phyloP scores from a whole-genome alignment of 1,139 yeast genomes.

The Saccharomyces hybrid region DNA sequence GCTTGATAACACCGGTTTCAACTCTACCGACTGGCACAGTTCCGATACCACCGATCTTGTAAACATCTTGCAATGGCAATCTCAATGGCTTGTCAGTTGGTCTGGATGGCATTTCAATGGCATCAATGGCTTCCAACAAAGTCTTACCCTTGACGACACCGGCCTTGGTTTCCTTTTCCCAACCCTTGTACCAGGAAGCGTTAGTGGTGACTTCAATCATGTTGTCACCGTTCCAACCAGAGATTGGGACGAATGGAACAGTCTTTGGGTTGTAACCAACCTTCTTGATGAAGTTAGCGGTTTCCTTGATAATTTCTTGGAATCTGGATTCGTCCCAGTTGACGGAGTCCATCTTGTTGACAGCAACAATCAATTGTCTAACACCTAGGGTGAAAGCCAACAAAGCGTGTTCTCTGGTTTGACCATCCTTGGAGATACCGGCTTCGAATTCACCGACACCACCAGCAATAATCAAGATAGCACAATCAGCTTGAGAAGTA shows the following conservation, averaged over 20 bases:
- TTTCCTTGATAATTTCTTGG: slow-evolving; percentile 78
- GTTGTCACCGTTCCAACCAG: slow-evolving; percentile 95
- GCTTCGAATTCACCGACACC: slow-evolving; percentile 99
- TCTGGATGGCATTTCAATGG: slow-evolving; percentile 78
- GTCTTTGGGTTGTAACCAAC: slow-evolving; percentile 90
- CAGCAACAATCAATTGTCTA: slow-evolving; percentile 81
- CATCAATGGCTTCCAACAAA: slow-evolving; percentile 79
- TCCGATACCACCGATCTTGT: slow-evolving; percentile 80
- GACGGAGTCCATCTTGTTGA: slow-evolving; percentile 92
- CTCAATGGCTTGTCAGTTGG: slow-evolving; percentile 88
- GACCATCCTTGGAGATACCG: slow-evolving; percentile 98
- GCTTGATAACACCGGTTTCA: slow-evolving; percentile 86
- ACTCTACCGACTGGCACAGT: slow-evolving; percentile 94
- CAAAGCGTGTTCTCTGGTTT: slow-evolving; percentile 96
- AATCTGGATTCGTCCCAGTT: slow-evolving; percentile 77
- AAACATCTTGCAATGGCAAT: slow-evolving; percentile 79
- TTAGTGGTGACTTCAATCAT: slow-evolving; percentile 76
- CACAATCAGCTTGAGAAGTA: slow-evolving; percentile 96
- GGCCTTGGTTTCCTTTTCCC: slow-evolving; percentile 79
- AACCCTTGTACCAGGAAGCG: slow-evolving; percentile 91
- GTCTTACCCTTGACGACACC: slow-evolving; percentile 79
- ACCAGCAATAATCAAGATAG: slow-evolving; percentile 92
- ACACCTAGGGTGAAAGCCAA: slow-evolving; percentile 98
- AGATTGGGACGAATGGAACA: slow-evolving; percentile 90
- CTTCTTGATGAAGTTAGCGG: slow-evolving; percentile 84